Evolutionary conservation across 176 grass and related monocot genomes (phyloP), one percentile per base, ranked within the genome.

Genomic region (Carex myosuroides): DNA sequence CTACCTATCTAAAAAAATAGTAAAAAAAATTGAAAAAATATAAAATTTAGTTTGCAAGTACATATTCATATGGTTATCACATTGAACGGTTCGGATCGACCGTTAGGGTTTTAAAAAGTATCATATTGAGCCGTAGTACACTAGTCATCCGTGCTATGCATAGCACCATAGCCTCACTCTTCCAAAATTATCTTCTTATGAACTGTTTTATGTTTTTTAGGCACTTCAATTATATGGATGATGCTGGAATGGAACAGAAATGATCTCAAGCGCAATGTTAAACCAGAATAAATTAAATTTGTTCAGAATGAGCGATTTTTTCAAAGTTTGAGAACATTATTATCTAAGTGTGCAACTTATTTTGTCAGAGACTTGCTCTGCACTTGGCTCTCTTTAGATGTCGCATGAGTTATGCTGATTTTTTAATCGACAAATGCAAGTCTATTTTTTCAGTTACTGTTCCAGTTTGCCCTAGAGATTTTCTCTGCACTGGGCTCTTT

Each of bases 171-270:
- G n/a, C n/a, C n/a, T n/a, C n/a, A n/a, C n/a, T n/a, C n/a, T 81
- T 44, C 41, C 64, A 67, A 53, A 86, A 70, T 55, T 66, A 67
- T 41, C 2, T 21, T 85, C 16, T 2, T 16, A 74, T 72, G 50
- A 39, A n/a, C 13, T 55, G 1, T 22, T 83, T 81, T 21, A 2
- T 79, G 20, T 85, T 82, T 84, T 30, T 32, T 20, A 94, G 92
- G 92, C 16, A 91, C 89, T 7, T 94, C 92, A 18, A 91, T 91
- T 54, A 64, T 91, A 64, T 94, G 92, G 92, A 94, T 94, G 92
- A 85, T 94, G 63, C 52, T 94, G 50, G 89, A 91, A 80, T 94
- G 89, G 92, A 91, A 94, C 79, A 65, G 82, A 46, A 85, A 91
- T 42, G 41, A 68, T 52, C 61, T 62, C 17, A 63, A 67, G 39